Evolutionary conservation across 208 protist species (phyloP).

Genomic region (Blastocrithidia nonstop): DNA sequence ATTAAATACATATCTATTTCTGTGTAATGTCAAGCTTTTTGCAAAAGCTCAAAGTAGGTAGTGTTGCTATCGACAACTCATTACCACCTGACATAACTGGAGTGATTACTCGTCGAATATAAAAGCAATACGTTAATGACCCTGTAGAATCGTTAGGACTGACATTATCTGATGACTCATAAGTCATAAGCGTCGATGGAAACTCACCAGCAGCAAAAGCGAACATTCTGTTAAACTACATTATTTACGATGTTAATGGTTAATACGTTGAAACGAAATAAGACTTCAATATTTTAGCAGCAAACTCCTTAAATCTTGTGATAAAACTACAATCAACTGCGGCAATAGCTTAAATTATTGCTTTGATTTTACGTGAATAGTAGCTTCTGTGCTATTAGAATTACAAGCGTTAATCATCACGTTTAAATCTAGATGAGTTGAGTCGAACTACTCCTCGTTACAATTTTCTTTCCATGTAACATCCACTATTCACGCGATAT

Average conservation of each 20-base stretch:
- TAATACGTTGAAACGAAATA: conserved; percentile 43
- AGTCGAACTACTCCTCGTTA: conserved; percentile 60
- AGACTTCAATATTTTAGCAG: conserved; percentile 26
- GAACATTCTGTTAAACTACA: conserved; percentile 42
- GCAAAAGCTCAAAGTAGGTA: conserved; percentile 40
- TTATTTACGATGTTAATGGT: conserved; percentile 62
- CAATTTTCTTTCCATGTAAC: conserved; percentile 51
- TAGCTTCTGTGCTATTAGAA: not conserved
- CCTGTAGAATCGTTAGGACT: conserved; percentile 40
- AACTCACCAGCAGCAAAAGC: conserved; percentile 28
- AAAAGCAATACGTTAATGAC: conserved; percentile 36
- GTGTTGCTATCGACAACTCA: conserved; percentile 33
- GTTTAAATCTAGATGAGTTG: conserved; percentile 45
- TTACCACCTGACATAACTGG: conserved; percentile 34
- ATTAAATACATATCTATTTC: too few species aligned
- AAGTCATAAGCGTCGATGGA: conserved; percentile 23
- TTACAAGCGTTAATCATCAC: not conserved
- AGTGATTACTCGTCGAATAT: conserved; percentile 25
- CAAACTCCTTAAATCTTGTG: conserved; percentile 28
- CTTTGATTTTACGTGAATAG: conserved; percentile 38
- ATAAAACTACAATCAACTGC: conserved; percentile 52
- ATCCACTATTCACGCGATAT: conserved; percentile 65
- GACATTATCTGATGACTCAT: conserved; percentile 45
- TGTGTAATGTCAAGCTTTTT: conserved; percentile 55
- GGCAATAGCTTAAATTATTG: conserved; percentile 59